phyloP scores from a whole-genome alignment of 2,329 filamentous ascomycete genomes.

The Penicillium nordicum region DNA sequence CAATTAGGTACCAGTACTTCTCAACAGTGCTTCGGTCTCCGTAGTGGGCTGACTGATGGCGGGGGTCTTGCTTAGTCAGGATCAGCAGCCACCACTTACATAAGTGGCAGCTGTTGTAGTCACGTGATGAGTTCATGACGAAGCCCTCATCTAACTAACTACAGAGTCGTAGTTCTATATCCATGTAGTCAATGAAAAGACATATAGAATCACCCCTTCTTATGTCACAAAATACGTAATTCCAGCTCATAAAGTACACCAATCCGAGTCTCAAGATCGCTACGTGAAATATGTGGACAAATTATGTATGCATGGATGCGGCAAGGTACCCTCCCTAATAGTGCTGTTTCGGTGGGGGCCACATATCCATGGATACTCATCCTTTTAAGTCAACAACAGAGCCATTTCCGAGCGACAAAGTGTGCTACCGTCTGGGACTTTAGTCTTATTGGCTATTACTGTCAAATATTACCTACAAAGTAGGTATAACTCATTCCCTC shows the following conservation, averaged over 20 bases:
- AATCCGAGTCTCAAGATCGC: not conserved
- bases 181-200: too few species aligned
- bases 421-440: not conserved
- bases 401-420: not conserved
- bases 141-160: not conserved
- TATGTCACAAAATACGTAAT: not conserved
- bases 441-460: not conserved
- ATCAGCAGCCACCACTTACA: not conserved
- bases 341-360: not conserved
- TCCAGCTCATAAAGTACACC: too few species aligned
- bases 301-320: not conserved
- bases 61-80: conserved; percentile 7
- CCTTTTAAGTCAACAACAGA: not conserved
- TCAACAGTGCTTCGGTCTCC: conserved; percentile 3
- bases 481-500: not conserved
- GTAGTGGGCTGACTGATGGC: conserved; percentile 12
- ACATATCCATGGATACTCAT: not conserved
- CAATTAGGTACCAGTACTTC: conserved; percentile 11
- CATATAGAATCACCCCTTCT: not conserved
- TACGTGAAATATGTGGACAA: not conserved
- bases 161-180: not conserved
- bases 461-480: not conserved
- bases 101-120: not conserved
- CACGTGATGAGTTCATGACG: not conserved
- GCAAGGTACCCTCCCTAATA: not conserved